Evolutionary conservation across 208 protist species (phyloP).

Genomic region (Wallacemonas rigidus): DNA sequence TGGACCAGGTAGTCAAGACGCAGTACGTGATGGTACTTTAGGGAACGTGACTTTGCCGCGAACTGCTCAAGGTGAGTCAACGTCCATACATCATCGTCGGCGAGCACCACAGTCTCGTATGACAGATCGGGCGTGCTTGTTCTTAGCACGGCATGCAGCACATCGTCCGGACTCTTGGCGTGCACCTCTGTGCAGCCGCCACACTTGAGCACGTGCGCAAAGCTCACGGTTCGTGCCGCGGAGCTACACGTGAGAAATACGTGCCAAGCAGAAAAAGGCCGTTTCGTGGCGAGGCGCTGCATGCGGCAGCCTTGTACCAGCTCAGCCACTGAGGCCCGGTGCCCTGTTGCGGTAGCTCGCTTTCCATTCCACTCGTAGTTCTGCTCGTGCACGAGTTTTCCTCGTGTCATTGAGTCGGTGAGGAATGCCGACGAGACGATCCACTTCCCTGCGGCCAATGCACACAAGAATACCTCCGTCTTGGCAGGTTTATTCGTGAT

Average conservation of each 20-base stretch:
- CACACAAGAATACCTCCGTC: slow-evolving; percentile 65
- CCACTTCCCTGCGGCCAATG: slow-evolving; percentile 65
- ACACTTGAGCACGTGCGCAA: slow-evolving; percentile 50
- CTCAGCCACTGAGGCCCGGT: slow-evolving; percentile 31
- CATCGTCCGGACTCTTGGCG: slow-evolving; percentile 21
- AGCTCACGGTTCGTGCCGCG: slow-evolving; percentile 33
- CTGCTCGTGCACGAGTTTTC: slow-evolving; percentile 43
- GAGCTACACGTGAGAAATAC: slow-evolving; percentile 54
- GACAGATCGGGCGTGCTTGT: slow-evolving; percentile 2
- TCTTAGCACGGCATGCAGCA: slow-evolving; percentile 18
- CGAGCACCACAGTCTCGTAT: slow-evolving; percentile 34
- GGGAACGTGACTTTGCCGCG: background rate
- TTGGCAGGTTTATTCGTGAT: slow-evolving; percentile 58
- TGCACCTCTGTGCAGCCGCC: slow-evolving; percentile 45
- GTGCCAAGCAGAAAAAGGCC: slow-evolving; percentile 51
- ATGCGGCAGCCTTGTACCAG: slow-evolving; percentile 48
- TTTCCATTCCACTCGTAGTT: slow-evolving; percentile 57
- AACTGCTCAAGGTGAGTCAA: slow-evolving; percentile 41
- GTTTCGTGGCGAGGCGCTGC: slow-evolving; percentile 31
- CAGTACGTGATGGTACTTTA: slow-evolving; percentile 27
- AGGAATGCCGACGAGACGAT: slow-evolving; percentile 65
- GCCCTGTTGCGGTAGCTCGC: slow-evolving; percentile 21
- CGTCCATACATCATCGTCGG: slow-evolving; percentile 59
- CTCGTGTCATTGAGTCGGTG: slow-evolving; percentile 25
- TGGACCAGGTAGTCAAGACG: slow-evolving; percentile 72